phyloP scores from a whole-genome alignment of 2,329 filamentous ascomycete species.

The Monilinia polystroma region DNA sequence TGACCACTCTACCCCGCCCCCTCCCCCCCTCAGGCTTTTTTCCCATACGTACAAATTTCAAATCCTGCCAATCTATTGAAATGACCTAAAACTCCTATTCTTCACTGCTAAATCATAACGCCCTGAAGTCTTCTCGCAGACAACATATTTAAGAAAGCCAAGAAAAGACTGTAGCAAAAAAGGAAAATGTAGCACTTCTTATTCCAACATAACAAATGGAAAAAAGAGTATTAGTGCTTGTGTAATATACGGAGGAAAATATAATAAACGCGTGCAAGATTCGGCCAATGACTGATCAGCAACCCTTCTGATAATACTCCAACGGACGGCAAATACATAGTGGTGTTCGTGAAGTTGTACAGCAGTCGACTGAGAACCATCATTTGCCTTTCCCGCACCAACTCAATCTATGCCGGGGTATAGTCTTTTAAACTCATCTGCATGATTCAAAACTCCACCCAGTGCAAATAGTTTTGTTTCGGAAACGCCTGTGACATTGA shows the following conservation, averaged over 20 bases:
- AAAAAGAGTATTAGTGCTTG: constrained; percentile 7
- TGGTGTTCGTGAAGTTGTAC: not conserved
- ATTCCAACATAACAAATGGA: not conserved
- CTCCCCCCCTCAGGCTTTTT: not conserved
- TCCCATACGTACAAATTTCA: constrained; percentile 2
- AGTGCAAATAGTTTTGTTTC: constrained; percentile 31
- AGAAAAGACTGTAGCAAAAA: constrained; percentile 8
- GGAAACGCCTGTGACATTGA: constrained; percentile 18
- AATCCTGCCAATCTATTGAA: constrained; percentile 17
- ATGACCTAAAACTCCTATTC: constrained; percentile 6
- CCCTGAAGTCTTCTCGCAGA: not conserved
- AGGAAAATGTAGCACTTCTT: constrained; percentile 1
- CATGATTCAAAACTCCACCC: constrained; percentile 36
- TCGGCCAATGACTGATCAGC: constrained; percentile 2
- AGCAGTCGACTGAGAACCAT: constrained; percentile 2
- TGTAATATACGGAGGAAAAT: not conserved
- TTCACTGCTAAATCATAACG: constrained; percentile 1
- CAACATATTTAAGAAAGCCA: not conserved
- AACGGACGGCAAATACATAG: not conserved
- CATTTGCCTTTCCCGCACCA: constrained; percentile 25
- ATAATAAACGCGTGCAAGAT: not conserved
- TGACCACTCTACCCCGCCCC: constrained; percentile 2
- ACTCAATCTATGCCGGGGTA: constrained; percentile 38
- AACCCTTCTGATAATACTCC: not conserved
- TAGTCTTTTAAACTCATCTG: constrained; percentile 33